Base-by-base conservation (phyloP, 805 yeast species). In the Starmerella floris region DNA sequence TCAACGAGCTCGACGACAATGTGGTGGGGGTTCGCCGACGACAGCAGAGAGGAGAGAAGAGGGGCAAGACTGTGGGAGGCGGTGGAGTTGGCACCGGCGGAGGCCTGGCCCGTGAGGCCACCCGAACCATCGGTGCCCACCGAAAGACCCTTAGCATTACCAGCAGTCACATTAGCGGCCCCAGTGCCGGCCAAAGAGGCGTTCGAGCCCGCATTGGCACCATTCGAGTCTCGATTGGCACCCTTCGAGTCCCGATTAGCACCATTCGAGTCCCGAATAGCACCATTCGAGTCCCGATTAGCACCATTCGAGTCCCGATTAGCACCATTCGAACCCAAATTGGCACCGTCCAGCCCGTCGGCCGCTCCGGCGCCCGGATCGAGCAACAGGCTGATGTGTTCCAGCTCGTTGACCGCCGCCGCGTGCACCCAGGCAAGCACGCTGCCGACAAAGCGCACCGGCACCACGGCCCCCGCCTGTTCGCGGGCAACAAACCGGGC, bases 391-490 rank as follows among this genome's bases (percentile, higher is more conserved):
- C 69, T 68, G 4, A 88, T 69, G 25, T 79, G 68, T 56, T 91
- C 98, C 32, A 76, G 70, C 59, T 91, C 98, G 61, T 83, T 83
- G 3, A 85, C 94, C 25, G 85, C 77, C 4, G 83, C 70, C 1
- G 87, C 74, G 57, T 91, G 96, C 2, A 85, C 70, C 65, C 81
- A 82, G 0, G 97, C 97, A 30, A 91, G 63, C 26, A 91, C 69
- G 57, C 85, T 95, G 22, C 96, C 94, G 16, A 83, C 66, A 50
- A 77, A 87, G 42, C 95, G 67, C 22, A 77, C 66, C 1, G 95
- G 82, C 57, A 88, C 95, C 0, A 82, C 55, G 2, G 58, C 63
- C 21, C 42, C 35, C 8, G 30, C 41, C 17, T 57, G 51, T 27
- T 54, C 60, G 15, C 41, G 52, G 1, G 62, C 54, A 5, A 66